Base-by-base conservation (phyloP, 1,284 basidiomycete species). In the Boletus putidus region DNA sequence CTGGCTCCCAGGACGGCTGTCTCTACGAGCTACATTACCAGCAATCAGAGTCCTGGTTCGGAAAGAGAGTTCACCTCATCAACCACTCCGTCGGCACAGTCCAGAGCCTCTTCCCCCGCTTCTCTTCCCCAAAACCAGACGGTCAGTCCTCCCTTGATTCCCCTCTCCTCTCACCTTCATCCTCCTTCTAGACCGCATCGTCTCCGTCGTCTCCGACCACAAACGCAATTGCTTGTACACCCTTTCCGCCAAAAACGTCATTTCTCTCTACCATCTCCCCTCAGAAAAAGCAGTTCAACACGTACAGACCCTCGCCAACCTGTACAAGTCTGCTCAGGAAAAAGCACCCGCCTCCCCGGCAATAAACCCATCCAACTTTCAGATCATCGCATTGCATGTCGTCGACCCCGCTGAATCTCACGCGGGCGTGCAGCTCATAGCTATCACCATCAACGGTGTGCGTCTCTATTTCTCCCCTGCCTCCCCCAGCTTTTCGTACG, bases 11-110 rank as follows among this genome's bases (percentile, higher is more conserved):
- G 68, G 94, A 98, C 73, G 93, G 94, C 23, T 88, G 89, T 70
- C 76, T 98, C 44, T 98, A 97, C 73, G 97, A 98, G 75, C 77
- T 99, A 50, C 88, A 92, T 69, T 99, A 99, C 74, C 91, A 94
- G 69, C 87, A 92, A 62, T 89, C 84, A 64, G 92, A 96, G 70
- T 91, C 92, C 2, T 98, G 95, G 95, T 96, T 98, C 76, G 91
- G 87, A 57, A 94, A 93, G 72, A 80, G 85, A 53, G 82, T 91
- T 51, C 87, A 91, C 66, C 77, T 96, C 57, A 81, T 91, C 70
- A 96, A 96, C 68, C 90, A 91, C 65, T 89, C 89, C 21, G 77
- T 89, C 21, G 83, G 87, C 48, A 83, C 88, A n/a, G 81, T 92
- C 49, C 83, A 86, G 64, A 91, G 87, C 67, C 76, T 91, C 46